Conservation (phyloP, 2,329 filamentous ascomycete species). For the Domatiomyces catenatus region DNA sequence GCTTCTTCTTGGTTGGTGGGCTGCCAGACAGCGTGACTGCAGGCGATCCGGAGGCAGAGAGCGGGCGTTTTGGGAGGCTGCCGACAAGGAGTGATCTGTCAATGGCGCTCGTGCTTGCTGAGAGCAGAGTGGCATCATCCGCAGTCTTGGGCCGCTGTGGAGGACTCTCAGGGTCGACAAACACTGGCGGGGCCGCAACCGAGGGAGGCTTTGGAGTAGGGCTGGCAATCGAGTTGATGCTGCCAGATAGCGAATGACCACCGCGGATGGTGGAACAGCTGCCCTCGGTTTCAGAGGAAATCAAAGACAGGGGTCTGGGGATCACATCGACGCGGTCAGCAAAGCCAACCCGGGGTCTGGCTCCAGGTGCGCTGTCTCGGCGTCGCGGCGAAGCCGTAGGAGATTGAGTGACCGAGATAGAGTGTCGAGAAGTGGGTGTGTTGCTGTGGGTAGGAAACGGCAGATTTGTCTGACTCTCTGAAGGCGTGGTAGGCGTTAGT, state of each 20-base stretch:
- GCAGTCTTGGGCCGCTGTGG: conserved; percentile 30
- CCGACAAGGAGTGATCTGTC: conserved; percentile 13
- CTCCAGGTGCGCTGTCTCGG: conserved; percentile 22
- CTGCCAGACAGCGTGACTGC: conserved; percentile 11
- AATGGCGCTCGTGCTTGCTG: conserved; percentile 17
- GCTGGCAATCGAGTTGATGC: conserved; percentile 59
- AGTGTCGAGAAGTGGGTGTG: conserved; percentile 9
- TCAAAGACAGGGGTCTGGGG: conserved; percentile 63
- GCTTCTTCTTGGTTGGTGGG: conserved; percentile 18
- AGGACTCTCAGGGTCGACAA: conserved; percentile 2
- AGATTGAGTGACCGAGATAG: conserved; percentile 8
- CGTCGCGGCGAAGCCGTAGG: conserved; percentile 15
- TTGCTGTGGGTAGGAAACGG: conserved; percentile 18
- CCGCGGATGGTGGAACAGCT: conserved; percentile 53
- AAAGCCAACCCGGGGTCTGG: conserved; percentile 56
- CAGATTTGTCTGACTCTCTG: conserved; percentile 21
- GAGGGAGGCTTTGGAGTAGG: conserved; percentile 31
- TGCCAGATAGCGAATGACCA: conserved; percentile 61
- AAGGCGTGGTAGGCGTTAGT: conserved; percentile 42
- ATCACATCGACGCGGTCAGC: conserved; percentile 74
- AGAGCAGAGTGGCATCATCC: conserved; percentile 20
- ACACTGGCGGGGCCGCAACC: conserved; percentile 7
- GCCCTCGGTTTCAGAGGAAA: conserved; percentile 72
- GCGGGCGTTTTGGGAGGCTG: conserved; percentile 24
- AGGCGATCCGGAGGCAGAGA: conserved; percentile 25